Evolutionary conservation across 805 yeast genomes (phyloP), one percentile per base, ranked within the genome.

Genomic region (Kluyveromyces lactis): DNA sequence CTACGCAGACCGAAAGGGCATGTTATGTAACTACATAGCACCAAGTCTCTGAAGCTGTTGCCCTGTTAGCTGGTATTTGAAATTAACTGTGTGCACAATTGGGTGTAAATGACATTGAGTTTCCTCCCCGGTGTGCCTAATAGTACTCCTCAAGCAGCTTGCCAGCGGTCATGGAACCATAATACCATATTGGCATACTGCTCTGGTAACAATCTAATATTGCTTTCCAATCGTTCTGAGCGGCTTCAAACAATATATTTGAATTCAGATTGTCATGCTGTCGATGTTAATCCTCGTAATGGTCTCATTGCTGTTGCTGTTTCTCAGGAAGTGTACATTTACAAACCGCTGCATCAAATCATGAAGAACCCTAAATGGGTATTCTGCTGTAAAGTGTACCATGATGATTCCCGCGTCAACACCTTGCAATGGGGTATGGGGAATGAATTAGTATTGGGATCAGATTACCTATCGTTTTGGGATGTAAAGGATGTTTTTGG

Each of bases 51-150:
- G n/a, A n/a, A n/a, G n/a, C n/a, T n/a, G n/a, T n/a, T n/a, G n/a
- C n/a, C n/a, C n/a, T n/a, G n/a, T n/a, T n/a, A n/a, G n/a, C n/a
- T n/a, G n/a, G n/a, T n/a, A n/a, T n/a, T n/a, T n/a, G n/a, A n/a
- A n/a, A n/a, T n/a, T n/a, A n/a, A n/a, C n/a, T n/a, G n/a, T n/a
- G n/a, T n/a, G n/a, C n/a, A n/a, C n/a, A n/a, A n/a, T n/a, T n/a
- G n/a, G n/a, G n/a, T 6, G 24, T n/a, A 12, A 16, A 78, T 81
- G 86, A 67, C 81, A 4, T 58, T 83, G 40, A 76, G 76, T 42
- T 79, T 83, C 52, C 74, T 85, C 33, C 96, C 96, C 2, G 97
- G 97, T 1, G 85, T 84, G 54, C 92, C 92, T 15, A 82, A 80
- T 55, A 60, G 66, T 33, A 56, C 73, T 1, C 67, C 66, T 11